A percentile compares a stretch with the other conserved stretches of the same genome.
Evolutionary conservation across 768 basidiomycete species (phyloP).

Genomic region (Leccinum rimulosum): DNA sequence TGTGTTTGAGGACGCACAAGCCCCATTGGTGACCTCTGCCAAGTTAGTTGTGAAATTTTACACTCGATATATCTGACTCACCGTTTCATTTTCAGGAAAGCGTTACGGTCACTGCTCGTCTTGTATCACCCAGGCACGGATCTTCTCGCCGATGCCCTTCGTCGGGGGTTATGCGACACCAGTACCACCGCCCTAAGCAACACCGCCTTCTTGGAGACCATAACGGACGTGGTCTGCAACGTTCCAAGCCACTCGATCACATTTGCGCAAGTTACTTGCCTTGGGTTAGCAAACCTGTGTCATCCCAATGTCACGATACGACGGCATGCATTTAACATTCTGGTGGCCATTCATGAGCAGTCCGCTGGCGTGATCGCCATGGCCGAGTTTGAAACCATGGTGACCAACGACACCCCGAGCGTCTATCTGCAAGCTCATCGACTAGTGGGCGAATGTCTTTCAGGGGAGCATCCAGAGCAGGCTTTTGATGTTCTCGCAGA

Average conservation of each 20-base stretch:
- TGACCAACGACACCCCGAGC: conserved; percentile 68
- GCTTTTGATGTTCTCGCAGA: conserved; percentile 65
- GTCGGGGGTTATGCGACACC: conserved; percentile 65
- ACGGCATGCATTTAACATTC: conserved; percentile 71
- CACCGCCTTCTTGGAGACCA: conserved; percentile 72
- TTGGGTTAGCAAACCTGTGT: conserved; percentile 83
- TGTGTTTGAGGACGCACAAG: conserved; percentile 61
- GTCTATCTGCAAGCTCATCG: conserved; percentile 82
- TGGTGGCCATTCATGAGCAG: conserved; percentile 71
- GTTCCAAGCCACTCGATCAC: conserved; percentile 55
- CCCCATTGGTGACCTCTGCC: conserved; percentile 49
- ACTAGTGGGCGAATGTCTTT: conserved; percentile 72
- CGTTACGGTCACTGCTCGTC: conserved; percentile 65
- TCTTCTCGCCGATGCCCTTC: conserved; percentile 63
- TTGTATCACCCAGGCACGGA: conserved; percentile 51
- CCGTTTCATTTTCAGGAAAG: conserved; percentile 52
- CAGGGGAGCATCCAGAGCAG: conserved; percentile 70
- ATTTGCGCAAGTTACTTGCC: conserved; percentile 71
- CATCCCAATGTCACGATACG: conserved; percentile 65
- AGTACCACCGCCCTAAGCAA: conserved; percentile 51
- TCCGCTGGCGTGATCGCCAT: conserved; percentile 65
- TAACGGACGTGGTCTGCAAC: conserved; percentile 66
- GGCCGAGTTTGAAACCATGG: conserved; percentile 69
- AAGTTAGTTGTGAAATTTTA: conserved; percentile 48
- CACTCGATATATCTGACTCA: conserved; percentile 9